These are phyloP conservation scores for Meyerozyma elateridarum DNA, from an alignment of 1,139 yeast genomes.

Conservation along the genomic window DNA sequence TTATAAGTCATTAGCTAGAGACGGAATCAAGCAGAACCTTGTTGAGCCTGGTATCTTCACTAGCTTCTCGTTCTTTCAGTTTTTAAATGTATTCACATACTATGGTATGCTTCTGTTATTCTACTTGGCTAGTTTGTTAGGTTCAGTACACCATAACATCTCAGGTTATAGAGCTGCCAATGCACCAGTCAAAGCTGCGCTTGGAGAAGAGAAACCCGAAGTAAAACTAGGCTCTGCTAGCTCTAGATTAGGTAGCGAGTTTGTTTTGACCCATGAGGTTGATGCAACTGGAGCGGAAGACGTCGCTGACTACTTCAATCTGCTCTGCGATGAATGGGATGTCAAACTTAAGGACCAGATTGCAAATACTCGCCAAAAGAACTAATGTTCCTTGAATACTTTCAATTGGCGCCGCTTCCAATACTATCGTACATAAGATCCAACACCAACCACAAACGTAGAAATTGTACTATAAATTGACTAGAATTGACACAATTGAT, in stretches of 20 bases:
- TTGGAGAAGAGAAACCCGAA: conserved; percentile 40
- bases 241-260: conserved; percentile 59
- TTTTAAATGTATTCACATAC: conserved; percentile 70
- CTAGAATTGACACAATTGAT: too few relatives aligned
- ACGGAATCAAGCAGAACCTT: conserved; percentile 65
- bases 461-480: too few relatives aligned
- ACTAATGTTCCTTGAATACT: too few relatives aligned
- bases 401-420: too few relatives aligned
- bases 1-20: conserved; percentile 40
- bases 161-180: conserved; percentile 87
- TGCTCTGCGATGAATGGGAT: conserved; percentile 60
- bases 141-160: conserved; percentile 85
- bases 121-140: conserved; percentile 75
- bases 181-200: conserved; percentile 52
- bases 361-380: conserved; percentile 15
- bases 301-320: conserved; percentile 56
- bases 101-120: conserved; percentile 83
- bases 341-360: conserved; percentile 64
- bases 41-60: conserved; percentile 95
- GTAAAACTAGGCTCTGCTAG: conserved; percentile 76
- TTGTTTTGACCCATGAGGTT: conserved; percentile 48
- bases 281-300: conserved; percentile 63
- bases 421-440: too few relatives aligned
- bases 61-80: conserved; percentile 74
- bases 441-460: too few relatives aligned